Evolutionary conservation across 129 eudicot species (phyloP), one percentile per base, ranked within the genome.

Genomic region (Centrapalus pauciflorus): DNA sequence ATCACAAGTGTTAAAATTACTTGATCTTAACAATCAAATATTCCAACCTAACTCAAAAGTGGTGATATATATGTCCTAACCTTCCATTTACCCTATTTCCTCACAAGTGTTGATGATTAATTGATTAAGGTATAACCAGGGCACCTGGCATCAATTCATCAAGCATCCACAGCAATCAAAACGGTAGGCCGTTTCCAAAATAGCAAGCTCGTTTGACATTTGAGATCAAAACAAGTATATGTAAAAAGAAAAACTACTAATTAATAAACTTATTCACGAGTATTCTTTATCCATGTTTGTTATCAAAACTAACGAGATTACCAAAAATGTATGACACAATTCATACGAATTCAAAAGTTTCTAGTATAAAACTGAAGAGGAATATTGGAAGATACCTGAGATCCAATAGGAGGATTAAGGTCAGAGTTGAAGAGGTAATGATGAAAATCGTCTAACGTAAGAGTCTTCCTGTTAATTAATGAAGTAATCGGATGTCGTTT

Each of bases 391-490:
- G 25, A 27, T 73, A 90, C 97, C 85, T 84, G 76, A 51, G 80
- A 75, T 57, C 66, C 51, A 55, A 84, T 77, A 3, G 95, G 89
- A 35, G 95, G 86, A 56, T 90, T 90, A 43, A 87, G 87, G n/a
- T 90, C 92, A 43, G 74, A 75, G 5, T 71, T 82, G 51, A 90
- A 90, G 27, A 90, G 79, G 72, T 66, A 90, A 56, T 82, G 80
- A 69, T 80, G 87, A 62, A 90, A 90, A 76, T 90, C 95, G 23
- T 90, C 95, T 20, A 90, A 75, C 8, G 92, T 70, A 16, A 90
- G 85, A 45, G 76, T 68, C 57, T 74, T 77, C 67, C 95, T 80
- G 26, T 80, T 75, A 67, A 77, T 82, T 64, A 76, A 84, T 2
- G 84, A 69, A 28, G 82, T 69, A 61, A 80, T 82, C 37, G 75